Conservation (phyloP, 345 rosid genomes). For the Linum tenue region DNA sequence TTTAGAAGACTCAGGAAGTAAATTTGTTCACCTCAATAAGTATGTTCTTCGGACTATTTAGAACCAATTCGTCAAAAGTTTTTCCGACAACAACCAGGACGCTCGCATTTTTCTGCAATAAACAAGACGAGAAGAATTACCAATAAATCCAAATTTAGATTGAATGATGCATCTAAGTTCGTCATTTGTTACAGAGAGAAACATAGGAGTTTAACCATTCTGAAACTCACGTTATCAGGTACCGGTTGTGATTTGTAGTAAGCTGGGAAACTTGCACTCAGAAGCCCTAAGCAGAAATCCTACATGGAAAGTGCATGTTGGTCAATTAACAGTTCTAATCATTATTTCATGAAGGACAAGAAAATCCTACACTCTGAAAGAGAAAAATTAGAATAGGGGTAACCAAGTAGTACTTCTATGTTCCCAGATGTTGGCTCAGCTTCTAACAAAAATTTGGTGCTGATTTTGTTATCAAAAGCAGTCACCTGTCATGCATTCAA, state of each 20-base stretch:
- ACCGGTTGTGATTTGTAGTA: conserved; percentile 70
- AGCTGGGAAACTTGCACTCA: conserved; percentile 39
- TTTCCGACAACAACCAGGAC: conserved; percentile 62
- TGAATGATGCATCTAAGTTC: background rate
- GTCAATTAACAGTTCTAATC: conserved; percentile 10
- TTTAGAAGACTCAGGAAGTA: background rate
- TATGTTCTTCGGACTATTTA: conserved; percentile 55
- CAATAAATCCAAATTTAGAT: conserved; percentile 2
- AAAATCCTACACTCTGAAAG: conserved; percentile 8
- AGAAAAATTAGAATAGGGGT: conserved; percentile 1
- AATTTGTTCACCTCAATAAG: conserved; percentile 64
- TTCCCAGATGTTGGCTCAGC: conserved; percentile 49
- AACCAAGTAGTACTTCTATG: conserved; percentile 48
- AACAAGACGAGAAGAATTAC: conserved; percentile 2
- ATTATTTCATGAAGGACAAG: background rate
- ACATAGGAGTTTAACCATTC: background rate
- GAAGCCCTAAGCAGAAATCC: conserved; percentile 62
- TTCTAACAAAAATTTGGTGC: conserved; percentile 60
- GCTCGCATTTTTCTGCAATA: conserved; percentile 48
- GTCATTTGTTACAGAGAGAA: too few species aligned
- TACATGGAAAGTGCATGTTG: conserved; percentile 14
- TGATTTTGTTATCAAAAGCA: conserved; percentile 65
- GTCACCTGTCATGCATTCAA: conserved; percentile 44
- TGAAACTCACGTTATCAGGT: conserved; percentile 64
- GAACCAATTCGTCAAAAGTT: conserved; percentile 65